These are phyloP conservation scores for Vicia sativa DNA, from an alignment of 306 rosid species.

Conservation along the genomic window DNA sequence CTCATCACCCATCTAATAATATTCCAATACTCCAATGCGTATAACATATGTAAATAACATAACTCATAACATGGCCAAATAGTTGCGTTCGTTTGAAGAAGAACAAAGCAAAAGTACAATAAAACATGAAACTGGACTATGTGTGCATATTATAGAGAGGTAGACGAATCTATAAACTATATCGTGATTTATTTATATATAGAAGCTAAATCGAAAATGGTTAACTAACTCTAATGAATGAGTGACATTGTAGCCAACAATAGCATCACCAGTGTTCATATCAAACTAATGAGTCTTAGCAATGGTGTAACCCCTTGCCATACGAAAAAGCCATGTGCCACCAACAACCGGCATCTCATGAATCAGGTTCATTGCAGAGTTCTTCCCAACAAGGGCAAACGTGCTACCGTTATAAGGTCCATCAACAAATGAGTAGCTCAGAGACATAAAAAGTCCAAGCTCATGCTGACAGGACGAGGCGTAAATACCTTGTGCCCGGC, in stretches of 20 bases:
- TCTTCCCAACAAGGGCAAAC: conserved; percentile 61
- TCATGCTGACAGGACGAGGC: conserved; percentile 68
- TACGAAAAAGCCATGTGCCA: conserved; percentile 75
- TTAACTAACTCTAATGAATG: conserved; percentile 44
- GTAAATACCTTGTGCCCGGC: conserved; percentile 81
- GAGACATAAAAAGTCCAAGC: conserved; percentile 60
- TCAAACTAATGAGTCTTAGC: conserved; percentile 61
- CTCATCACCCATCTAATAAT: background rate
- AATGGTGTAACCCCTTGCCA: conserved; percentile 73
- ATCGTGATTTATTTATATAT: background rate
- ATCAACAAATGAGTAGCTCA: conserved; percentile 60
- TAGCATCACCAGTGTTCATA: conserved; percentile 65
- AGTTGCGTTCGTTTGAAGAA: background rate
- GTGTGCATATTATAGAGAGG: background rate
- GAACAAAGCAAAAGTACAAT: background rate
- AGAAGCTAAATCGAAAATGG: background rate
- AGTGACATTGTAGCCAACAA: conserved; percentile 71
- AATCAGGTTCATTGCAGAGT: conserved; percentile 45
- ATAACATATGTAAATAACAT: background rate
- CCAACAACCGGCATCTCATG: conserved; percentile 83
- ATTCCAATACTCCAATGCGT: background rate
- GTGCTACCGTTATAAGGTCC: conserved; percentile 72
- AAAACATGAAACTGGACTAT: background rate
- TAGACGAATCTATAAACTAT: background rate
- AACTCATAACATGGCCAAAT: background rate